Conservation (phyloP, 306 rosid species). For the Albizia julibrissin region DNA sequence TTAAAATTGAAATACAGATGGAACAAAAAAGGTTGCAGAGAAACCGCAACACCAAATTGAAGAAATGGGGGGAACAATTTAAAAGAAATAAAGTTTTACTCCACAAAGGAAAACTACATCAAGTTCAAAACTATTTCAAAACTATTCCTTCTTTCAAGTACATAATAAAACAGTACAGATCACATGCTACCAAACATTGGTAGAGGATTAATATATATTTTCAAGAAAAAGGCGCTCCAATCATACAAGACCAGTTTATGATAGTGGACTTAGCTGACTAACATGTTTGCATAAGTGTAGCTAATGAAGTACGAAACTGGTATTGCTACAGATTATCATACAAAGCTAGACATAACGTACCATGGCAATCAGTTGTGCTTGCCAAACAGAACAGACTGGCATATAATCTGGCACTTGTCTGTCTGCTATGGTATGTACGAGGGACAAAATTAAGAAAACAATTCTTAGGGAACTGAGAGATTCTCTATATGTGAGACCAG, state of each 20-base stretch:
- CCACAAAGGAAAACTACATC: background rate
- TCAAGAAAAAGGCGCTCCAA: background rate
- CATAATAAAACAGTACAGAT: background rate
- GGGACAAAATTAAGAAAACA: background rate
- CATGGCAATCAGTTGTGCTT: background rate
- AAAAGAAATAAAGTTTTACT: background rate
- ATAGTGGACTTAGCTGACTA: background rate
- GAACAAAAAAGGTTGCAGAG: slow-evolving; percentile 4
- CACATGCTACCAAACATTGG: background rate
- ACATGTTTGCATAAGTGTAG: background rate
- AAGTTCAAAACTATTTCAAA: background rate
- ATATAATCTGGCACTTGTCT: background rate
- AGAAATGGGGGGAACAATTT: background rate
- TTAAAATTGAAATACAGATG: background rate
- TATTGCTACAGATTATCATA: background rate
- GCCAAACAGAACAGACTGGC: background rate
- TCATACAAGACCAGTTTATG: background rate
- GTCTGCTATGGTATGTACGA: background rate
- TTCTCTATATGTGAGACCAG: background rate
- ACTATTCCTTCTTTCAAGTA: background rate
- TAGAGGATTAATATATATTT: background rate
- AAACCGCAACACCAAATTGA: background rate
- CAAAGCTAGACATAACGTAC: background rate
- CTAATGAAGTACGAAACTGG: background rate
- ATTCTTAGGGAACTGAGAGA: background rate